A percentile compares a stretch with the other conserved stretches of the same genome.
Conservation (phyloP, 345 rosid genomes). For the Eucalyptus caleyi region DNA sequence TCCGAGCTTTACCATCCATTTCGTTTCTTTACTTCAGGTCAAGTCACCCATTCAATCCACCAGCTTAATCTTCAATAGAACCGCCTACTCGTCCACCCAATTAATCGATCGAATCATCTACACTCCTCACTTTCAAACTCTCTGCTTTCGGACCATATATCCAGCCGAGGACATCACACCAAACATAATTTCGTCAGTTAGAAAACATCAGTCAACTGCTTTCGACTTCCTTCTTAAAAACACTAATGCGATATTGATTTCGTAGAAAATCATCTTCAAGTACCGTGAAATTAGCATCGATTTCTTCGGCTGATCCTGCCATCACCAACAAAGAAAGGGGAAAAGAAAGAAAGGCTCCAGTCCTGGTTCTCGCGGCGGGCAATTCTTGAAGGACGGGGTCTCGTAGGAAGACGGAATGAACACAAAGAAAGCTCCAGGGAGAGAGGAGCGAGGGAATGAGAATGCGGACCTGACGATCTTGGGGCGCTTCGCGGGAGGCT, state of each 20-base stretch:
- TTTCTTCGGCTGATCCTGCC: neutral
- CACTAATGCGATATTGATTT: neutral
- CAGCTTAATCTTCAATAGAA: neutral
- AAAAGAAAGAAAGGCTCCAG: neutral
- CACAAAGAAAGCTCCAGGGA: neutral
- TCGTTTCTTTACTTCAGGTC: neutral
- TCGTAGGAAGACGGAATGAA: neutral
- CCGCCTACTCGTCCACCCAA: neutral
- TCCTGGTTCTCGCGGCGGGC: neutral
- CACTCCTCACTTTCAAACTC: neutral
- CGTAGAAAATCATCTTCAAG: neutral
- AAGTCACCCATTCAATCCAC: neutral
- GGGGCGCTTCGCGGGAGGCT: conserved; percentile 42
- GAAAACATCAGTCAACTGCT: neutral
- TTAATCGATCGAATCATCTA: neutral
- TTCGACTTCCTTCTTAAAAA: neutral
- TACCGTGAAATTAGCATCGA: neutral
- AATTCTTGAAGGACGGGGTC: neutral
- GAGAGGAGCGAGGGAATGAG: neutral
- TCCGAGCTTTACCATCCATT: neutral
- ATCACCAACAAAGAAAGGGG: neutral
- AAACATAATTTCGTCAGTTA: neutral
- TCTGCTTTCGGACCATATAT: neutral
- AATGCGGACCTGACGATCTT: conserved; percentile 21
- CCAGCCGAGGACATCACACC: neutral